Percentiles rank a stretch among this genome's conserved stretches.
phyloP scores from a whole-genome alignment of 495 filamentous ascomycete species.

The Aspergillus mulundensis region DNA sequence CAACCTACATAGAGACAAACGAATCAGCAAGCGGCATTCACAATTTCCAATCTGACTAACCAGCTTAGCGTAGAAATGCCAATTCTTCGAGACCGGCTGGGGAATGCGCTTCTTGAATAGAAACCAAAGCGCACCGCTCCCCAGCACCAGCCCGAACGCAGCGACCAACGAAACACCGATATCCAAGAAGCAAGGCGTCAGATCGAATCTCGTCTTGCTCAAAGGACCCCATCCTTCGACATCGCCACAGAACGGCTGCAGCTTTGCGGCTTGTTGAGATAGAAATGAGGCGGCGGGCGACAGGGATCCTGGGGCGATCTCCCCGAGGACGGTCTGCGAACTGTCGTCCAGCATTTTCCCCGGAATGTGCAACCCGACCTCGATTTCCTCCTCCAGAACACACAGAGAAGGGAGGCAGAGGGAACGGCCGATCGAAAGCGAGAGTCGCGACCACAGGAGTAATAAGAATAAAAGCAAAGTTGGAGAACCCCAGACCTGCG shows the following conservation, averaged over 20 bases:
- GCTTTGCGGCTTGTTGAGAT: slow-evolving; percentile 26
- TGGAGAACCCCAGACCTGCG: neutral
- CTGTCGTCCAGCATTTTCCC: slow-evolving; percentile 42
- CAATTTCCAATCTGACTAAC: slow-evolving; percentile 41
- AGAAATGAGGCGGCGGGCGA: slow-evolving; percentile 20
- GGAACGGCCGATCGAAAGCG: slow-evolving; percentile 4
- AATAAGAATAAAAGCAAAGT: neutral
- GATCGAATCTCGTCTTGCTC: slow-evolving; percentile 76
- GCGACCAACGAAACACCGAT: slow-evolving; percentile 75
- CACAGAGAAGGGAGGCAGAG: neutral
- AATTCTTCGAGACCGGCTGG: slow-evolving; percentile 70
- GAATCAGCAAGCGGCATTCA: neutral
- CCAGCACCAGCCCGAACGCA: slow-evolving; percentile 69
- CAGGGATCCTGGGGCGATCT: slow-evolving; percentile 26
- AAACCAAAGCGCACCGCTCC: slow-evolving; percentile 70
- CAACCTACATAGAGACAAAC: slow-evolving; percentile 47
- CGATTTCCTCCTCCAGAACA: slow-evolving; percentile 13
- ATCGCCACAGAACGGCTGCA: slow-evolving; percentile 78
- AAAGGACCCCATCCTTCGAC: slow-evolving; percentile 93
- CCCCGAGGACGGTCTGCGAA: slow-evolving; percentile 42
- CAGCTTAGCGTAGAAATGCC: slow-evolving; percentile 94
- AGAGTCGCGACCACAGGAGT: neutral
- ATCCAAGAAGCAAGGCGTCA: slow-evolving; percentile 96
- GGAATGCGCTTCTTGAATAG: slow-evolving; percentile 63
- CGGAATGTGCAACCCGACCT: slow-evolving; percentile 12